A percentile compares a stretch with the other conserved stretches of the same genome.
Evolutionary conservation across 768 basidiomycete genomes (phyloP).

Genomic region (Termitomyces sp.): DNA sequence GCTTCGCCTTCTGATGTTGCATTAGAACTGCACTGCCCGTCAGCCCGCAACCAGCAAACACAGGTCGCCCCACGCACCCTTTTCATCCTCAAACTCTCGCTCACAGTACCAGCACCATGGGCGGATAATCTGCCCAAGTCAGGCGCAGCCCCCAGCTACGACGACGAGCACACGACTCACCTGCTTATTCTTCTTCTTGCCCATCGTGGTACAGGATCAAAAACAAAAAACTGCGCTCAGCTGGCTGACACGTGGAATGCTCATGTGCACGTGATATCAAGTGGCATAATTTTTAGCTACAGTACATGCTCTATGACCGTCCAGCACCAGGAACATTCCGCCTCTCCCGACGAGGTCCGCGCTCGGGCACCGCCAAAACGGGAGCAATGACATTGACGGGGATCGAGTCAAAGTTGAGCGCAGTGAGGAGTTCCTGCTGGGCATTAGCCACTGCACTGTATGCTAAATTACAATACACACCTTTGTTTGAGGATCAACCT

Average conservation of each 20-base stretch:
- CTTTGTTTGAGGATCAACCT: conserved; percentile 93
- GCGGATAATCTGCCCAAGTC: conserved; percentile 55
- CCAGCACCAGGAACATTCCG: conserved; percentile 81
- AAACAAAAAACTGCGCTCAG: neutral
- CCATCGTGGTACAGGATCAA: conserved; percentile 28
- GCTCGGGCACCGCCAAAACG: conserved; percentile 61
- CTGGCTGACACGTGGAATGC: neutral
- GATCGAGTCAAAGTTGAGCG: conserved; percentile 95
- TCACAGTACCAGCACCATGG: conserved; percentile 99
- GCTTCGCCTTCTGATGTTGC: conserved; percentile 99
- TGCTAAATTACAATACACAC: conserved; percentile 33
- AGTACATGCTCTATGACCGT: conserved; percentile 24
- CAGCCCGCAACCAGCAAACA: neutral
- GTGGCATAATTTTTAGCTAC: conserved; percentile 9
- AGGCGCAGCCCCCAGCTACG: neutral
- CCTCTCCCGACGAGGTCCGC: conserved; percentile 67
- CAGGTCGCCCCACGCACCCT: conserved; percentile 50
- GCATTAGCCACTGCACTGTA: neutral
- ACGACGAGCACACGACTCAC: conserved; percentile 17
- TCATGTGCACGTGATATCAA: neutral
- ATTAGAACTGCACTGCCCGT: conserved; percentile 64
- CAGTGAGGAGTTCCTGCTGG: conserved; percentile 73
- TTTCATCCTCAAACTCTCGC: conserved; percentile 99
- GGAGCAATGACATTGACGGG: conserved; percentile 64
- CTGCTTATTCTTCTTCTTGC: conserved; percentile 59